Evolutionary conservation across 2,329 filamentous ascomycete genomes (phyloP).

Genomic region (Trichoderma polysporum): DNA sequence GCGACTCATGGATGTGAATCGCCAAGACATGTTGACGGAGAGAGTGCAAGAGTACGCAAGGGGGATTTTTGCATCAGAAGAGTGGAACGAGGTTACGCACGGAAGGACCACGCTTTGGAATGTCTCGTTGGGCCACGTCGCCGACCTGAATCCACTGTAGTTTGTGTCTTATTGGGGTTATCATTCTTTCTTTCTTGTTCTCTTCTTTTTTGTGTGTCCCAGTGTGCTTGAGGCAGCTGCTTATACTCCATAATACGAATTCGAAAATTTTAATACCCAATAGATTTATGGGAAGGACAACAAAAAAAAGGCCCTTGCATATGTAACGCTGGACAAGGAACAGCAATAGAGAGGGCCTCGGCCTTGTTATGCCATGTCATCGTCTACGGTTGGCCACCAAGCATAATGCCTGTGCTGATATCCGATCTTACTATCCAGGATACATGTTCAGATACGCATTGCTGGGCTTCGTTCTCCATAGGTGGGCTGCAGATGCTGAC

Average conservation of each 20-base stretch:
- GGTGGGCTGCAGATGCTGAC: background rate
- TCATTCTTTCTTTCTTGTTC: no score
- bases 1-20: slow-evolving; percentile 29
- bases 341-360: background rate
- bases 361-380: background rate
- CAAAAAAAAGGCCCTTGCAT: background rate
- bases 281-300: background rate
- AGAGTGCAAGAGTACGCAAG: slow-evolving; percentile 26
- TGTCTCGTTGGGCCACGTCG: slow-evolving; percentile 26
- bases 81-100: slow-evolving; percentile 30
- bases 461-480: no score
- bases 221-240: background rate
- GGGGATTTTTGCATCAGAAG: slow-evolving; percentile 27
- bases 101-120: slow-evolving; percentile 31
- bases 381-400: background rate
- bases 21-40: slow-evolving; percentile 28
- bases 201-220: background rate
- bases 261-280: background rate
- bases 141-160: slow-evolving; percentile 25
- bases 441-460: no score
- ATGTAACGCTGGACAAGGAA: background rate
- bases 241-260: background rate
- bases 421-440: background rate
- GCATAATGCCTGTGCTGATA: background rate
- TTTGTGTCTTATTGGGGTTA: background rate